Evolutionary conservation across 108 stramenopile genomes (phyloP).

Genomic region (Cylindrotheca fusiformis): DNA sequence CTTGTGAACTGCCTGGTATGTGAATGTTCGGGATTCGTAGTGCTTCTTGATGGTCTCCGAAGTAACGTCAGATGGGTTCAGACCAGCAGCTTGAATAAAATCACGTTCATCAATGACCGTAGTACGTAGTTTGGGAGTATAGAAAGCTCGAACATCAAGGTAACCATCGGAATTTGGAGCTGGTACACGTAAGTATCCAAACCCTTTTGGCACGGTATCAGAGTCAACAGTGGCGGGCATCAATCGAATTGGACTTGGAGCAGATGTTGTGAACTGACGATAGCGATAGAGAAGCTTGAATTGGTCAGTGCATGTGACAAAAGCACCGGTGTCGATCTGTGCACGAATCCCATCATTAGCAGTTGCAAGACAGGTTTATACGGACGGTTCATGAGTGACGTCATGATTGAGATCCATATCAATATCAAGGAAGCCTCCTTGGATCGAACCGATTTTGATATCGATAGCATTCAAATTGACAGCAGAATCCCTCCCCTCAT

Average conservation of each 20-base stretch:
- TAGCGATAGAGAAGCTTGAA: constrained; percentile 4
- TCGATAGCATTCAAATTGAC: no score
- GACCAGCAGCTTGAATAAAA: no score
- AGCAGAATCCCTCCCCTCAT: no score
- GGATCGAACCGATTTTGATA: not conserved
- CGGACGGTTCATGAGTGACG: not conserved
- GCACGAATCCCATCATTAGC: not conserved
- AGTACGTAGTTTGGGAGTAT: no score
- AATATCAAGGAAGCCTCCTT: not conserved
- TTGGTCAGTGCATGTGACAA: constrained; percentile 2
- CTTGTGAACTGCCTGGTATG: no score
- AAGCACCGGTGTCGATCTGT: constrained; percentile 10
- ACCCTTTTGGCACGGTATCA: constrained; percentile 3
- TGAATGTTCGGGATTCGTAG: no score
- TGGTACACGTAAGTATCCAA: constrained; percentile 7
- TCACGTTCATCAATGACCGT: no score
- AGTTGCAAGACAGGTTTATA: no score
- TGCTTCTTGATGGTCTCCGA: no score
- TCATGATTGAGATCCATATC: not conserved
- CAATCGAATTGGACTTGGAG: constrained; percentile 1
- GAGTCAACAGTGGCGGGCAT: not conserved
- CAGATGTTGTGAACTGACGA: not conserved
- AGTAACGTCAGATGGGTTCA: no score
- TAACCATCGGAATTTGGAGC: not conserved
- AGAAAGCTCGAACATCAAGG: not conserved